These are phyloP conservation scores for Pseudocercospora crystallina DNA, from an alignment of 2,329 filamentous ascomycete species.

Conservation along the genomic window DNA sequence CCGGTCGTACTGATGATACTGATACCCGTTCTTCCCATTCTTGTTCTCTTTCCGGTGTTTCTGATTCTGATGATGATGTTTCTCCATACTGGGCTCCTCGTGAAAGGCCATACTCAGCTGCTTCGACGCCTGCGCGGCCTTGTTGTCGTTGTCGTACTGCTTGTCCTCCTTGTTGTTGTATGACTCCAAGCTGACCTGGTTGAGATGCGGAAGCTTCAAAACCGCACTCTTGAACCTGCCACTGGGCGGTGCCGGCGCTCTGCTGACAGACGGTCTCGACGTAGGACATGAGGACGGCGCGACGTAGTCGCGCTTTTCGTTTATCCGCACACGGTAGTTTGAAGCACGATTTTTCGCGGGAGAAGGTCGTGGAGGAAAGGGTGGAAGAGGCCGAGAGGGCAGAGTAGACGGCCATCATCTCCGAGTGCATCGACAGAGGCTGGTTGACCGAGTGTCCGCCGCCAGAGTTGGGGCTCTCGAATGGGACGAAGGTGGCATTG, in stretches of 20 bases:
- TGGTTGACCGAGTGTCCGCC: slow-evolving; percentile 43
- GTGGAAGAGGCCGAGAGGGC: slow-evolving; percentile 49
- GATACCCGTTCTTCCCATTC: slow-evolving; percentile 28
- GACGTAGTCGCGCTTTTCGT: slow-evolving; percentile 47
- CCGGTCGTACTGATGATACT: slow-evolving; percentile 32
- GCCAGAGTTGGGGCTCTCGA: slow-evolving; percentile 36
- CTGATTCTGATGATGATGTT: slow-evolving; percentile 34
- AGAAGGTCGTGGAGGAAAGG: slow-evolving; percentile 44
- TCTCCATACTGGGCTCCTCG: slow-evolving; percentile 32
- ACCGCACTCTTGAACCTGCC: slow-evolving; percentile 46
- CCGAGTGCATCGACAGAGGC: slow-evolving; percentile 53
- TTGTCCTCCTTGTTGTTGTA: slow-evolving; percentile 23
- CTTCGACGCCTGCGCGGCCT: slow-evolving; percentile 29
- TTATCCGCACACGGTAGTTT: slow-evolving; percentile 51
- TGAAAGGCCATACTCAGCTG: slow-evolving; percentile 33
- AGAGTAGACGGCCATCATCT: slow-evolving; percentile 58
- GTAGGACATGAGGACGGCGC: slow-evolving; percentile 45
- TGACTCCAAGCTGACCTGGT: slow-evolving; percentile 31
- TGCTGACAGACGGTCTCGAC: slow-evolving; percentile 45
- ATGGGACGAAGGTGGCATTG: slow-evolving; percentile 38
- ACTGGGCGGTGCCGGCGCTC: slow-evolving; percentile 36
- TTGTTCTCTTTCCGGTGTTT: slow-evolving; percentile 33
- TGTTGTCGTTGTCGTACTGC: slow-evolving; percentile 20
- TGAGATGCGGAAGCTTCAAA: slow-evolving; percentile 46
- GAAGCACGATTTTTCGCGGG: slow-evolving; percentile 51